A percentile compares a stretch with the other conserved stretches of the same genome.
phyloP scores from a whole-genome alignment of 257 asterid genomes.

The Forsythia suspensa region DNA sequence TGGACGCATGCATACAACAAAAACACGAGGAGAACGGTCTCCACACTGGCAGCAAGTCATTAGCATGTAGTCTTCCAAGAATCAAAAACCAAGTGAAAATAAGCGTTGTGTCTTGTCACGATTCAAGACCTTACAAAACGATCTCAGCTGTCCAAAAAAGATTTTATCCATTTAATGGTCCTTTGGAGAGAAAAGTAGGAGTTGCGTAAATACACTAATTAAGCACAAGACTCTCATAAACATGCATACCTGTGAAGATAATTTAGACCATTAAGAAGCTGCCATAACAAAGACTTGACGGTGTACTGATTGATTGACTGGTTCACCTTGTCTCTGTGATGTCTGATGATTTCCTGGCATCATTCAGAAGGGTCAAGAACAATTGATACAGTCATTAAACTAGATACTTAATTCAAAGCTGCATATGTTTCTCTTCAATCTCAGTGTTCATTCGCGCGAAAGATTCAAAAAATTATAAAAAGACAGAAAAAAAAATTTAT shows the following conservation, averaged over 20 bases:
- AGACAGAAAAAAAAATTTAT: background rate
- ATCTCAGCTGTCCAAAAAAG: background rate
- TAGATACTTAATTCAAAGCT: background rate
- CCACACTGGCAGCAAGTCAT: background rate
- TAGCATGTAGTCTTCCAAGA: background rate
- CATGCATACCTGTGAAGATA: conserved; percentile 85
- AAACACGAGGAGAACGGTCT: background rate
- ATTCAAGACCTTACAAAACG: background rate
- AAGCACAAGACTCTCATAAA: conserved; percentile 16
- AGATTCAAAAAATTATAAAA: background rate
- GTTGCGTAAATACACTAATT: conserved; percentile 8
- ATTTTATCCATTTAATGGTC: conserved; percentile 7
- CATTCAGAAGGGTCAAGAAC: conserved; percentile 26
- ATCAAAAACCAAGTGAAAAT: background rate
- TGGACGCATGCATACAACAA: background rate
- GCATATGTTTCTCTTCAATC: background rate
- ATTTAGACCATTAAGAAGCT: conserved; percentile 94
- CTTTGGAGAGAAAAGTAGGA: conserved; percentile 1
- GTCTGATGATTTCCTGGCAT: conserved; percentile 88
- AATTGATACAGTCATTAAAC: conserved; percentile 15
- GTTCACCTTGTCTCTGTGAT: conserved; percentile 96
- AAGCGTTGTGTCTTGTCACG: conserved; percentile 8
- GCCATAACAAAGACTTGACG: conserved; percentile 90
- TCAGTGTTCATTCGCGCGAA: background rate
- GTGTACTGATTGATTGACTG: conserved; percentile 81